Evolutionary conservation across 1,139 yeast genomes (phyloP).

Genomic region (Geotrichum histeridarum): DNA sequence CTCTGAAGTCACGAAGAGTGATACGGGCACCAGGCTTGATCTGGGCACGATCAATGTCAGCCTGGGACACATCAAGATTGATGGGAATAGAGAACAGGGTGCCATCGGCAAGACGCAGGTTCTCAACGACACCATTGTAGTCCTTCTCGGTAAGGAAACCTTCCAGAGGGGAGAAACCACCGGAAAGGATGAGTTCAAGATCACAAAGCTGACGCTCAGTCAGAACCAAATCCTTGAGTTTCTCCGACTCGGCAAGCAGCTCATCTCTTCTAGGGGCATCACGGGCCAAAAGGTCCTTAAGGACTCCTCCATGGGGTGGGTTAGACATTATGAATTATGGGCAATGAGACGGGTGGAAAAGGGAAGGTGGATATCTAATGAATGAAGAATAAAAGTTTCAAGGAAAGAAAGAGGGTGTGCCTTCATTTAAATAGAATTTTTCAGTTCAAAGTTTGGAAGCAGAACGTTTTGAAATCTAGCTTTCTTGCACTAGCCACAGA

Average conservation of each 20-base stretch:
- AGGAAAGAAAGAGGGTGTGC: neutral
- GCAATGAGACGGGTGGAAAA: neutral
- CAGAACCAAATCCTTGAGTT: slow-evolving; percentile 52
- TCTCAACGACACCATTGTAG: slow-evolving; percentile 71
- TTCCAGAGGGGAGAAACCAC: slow-evolving; percentile 89
- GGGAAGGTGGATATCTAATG: neutral
- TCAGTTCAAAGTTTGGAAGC: no score
- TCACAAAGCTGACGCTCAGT: slow-evolving; percentile 92
- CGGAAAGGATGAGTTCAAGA: slow-evolving; percentile 81
- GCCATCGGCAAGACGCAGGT: slow-evolving; percentile 71
- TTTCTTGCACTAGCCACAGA: neutral
- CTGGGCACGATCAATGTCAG: slow-evolving; percentile 43
- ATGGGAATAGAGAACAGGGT: slow-evolving; percentile 91
- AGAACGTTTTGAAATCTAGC: neutral
- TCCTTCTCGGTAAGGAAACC: slow-evolving; percentile 83
- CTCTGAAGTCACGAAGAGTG: slow-evolving; percentile 77
- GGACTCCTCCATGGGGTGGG: slow-evolving; percentile 84
- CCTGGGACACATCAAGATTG: slow-evolving; percentile 68
- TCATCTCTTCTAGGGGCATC: slow-evolving; percentile 58
- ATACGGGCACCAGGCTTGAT: slow-evolving; percentile 57
- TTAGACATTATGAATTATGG: slow-evolving; percentile 48
- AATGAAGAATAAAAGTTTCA: neutral
- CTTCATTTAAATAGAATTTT: neutral
- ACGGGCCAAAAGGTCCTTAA: slow-evolving; percentile 80
- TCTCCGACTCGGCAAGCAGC: slow-evolving; percentile 54